These are phyloP conservation scores for Phytophthora pisi DNA, from an alignment of 352 stramenopile genomes.

Conservation along the genomic window DNA sequence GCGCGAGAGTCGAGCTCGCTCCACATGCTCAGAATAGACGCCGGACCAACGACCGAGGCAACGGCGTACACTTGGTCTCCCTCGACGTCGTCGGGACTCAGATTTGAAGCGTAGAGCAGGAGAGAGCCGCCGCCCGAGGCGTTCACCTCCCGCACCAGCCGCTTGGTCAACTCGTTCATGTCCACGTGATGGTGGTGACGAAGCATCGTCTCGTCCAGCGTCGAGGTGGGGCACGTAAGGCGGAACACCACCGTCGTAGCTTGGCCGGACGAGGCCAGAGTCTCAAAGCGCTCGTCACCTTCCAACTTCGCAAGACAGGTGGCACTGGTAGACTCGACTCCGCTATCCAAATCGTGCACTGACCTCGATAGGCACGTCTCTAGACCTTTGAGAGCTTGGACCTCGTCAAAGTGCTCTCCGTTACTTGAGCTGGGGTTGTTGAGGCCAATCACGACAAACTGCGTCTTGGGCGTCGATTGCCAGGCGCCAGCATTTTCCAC, in stretches of 20 bases:
- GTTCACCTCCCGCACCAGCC: slow-evolving; percentile 69
- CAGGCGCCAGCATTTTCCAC: slow-evolving; percentile 66
- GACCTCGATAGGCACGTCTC: slow-evolving; percentile 32
- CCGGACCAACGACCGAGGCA: slow-evolving; percentile 44
- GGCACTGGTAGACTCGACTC: slow-evolving; percentile 1
- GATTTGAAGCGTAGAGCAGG: slow-evolving; percentile 34
- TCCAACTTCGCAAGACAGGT: slow-evolving; percentile 39
- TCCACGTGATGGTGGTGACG: slow-evolving; percentile 78
- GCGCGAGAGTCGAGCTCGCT: slow-evolving; percentile 48
- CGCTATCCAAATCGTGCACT: slow-evolving; percentile 11
- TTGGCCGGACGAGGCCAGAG: slow-evolving; percentile 7
- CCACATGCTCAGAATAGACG: slow-evolving; percentile 66
- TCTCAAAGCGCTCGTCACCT: slow-evolving; percentile 53
- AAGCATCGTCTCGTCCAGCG: slow-evolving; percentile 66
- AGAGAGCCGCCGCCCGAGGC: slow-evolving; percentile 52
- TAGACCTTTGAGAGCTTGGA: slow-evolving; percentile 35
- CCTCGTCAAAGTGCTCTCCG: slow-evolving; percentile 37
- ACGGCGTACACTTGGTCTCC: slow-evolving; percentile 42
- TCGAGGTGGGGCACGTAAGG: slow-evolving; percentile 52
- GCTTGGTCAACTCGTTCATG: slow-evolving; percentile 67
- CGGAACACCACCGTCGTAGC: slow-evolving; percentile 44
- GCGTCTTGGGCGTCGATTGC: slow-evolving; percentile 65
- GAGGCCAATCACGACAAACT: slow-evolving; percentile 74
- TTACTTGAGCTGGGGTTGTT: slow-evolving; percentile 9
- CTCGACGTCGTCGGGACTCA: slow-evolving; percentile 9